Conservation (phyloP, 148 eudicot species). For the Vaccinium macrocarpon region DNA sequence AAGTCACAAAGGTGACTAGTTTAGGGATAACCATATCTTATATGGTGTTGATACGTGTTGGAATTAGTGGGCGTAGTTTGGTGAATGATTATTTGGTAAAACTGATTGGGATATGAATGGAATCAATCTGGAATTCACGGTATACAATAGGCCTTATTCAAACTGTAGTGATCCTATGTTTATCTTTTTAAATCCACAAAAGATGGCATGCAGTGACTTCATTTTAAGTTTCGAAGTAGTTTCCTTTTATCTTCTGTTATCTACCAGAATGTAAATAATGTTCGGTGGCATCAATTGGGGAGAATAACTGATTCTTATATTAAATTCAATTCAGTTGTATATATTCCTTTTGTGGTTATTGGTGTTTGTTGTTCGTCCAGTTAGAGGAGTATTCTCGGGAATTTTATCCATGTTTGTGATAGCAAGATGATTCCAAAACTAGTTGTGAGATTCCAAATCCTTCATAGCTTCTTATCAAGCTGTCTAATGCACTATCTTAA, state of each 20-base stretch:
- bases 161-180: background rate
- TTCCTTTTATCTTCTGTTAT: background rate
- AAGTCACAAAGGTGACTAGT: background rate
- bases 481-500: background rate
- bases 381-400: background rate
- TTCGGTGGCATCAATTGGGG: background rate
- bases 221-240: background rate
- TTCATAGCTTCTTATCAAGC: background rate
- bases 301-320: background rate
- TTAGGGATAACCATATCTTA: background rate
- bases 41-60: background rate
- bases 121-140: background rate
- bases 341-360: background rate
- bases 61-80: background rate
- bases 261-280: background rate
- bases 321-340: background rate
- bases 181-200: background rate
- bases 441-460: conserved; percentile 1
- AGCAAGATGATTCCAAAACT: background rate
- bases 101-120: background rate
- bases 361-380: background rate
- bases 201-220: background rate
- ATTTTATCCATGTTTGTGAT: background rate
- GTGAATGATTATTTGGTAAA: background rate
- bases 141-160: background rate